Evolutionary conservation across 345 rosid species (phyloP).

Genomic region (Heritiera littoralis): DNA sequence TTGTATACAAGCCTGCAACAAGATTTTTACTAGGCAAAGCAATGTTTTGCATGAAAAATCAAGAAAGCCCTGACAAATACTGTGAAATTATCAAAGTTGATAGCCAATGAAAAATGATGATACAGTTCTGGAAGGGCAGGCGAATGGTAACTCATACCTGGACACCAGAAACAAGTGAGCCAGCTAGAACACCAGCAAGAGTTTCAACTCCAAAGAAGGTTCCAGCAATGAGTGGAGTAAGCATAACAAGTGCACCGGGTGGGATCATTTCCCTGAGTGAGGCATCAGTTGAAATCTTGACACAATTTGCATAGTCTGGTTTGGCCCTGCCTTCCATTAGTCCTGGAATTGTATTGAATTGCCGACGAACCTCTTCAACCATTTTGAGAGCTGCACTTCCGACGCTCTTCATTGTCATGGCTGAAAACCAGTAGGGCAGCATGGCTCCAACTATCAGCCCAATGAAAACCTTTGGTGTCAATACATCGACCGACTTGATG

Average conservation of each 20-base stretch:
- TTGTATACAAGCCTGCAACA: neutral
- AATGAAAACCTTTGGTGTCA: conserved; percentile 67
- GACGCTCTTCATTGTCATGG: conserved; percentile 77
- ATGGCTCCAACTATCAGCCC: conserved; percentile 66
- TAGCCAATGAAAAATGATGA: no score
- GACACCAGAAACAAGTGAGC: conserved; percentile 70
- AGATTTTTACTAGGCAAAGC: neutral
- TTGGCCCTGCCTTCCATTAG: conserved; percentile 60
- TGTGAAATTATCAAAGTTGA: neutral
- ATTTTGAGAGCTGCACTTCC: conserved; percentile 69
- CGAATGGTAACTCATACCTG: conserved; percentile 31
- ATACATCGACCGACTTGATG: conserved; percentile 51
- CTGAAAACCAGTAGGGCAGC: conserved; percentile 75
- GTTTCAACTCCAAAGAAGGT: conserved; percentile 66
- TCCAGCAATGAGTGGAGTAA: conserved; percentile 61
- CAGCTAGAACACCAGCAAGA: conserved; percentile 69
- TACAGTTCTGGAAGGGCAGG: neutral
- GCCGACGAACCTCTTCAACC: conserved; percentile 74
- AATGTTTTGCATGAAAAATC: neutral
- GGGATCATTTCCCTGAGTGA: conserved; percentile 67
- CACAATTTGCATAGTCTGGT: conserved; percentile 69
- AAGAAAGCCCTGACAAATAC: neutral
- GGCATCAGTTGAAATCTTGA: conserved; percentile 70
- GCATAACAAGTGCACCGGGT: conserved; percentile 65
- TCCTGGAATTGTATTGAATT: conserved; percentile 68